Base-by-base conservation (phyloP, 129 eudicot genomes). In the Lactuca sativa region DNA sequence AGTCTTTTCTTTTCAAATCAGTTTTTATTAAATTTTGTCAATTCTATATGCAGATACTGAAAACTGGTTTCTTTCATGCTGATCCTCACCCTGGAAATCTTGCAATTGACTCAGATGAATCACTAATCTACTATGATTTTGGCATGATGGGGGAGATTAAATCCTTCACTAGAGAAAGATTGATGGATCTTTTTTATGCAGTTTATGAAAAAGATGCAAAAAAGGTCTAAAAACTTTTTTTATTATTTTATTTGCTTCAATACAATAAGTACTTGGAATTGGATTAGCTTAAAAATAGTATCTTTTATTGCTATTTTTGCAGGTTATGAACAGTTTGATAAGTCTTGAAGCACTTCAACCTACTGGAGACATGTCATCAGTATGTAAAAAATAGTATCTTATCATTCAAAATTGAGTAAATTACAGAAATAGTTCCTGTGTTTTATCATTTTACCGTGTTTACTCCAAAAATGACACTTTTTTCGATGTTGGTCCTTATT, bases 11-110 rank as follows among this genome's bases (percentile, higher is more conserved):
- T 38, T 41, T 60, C 49, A 47, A 49, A 33, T 69, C 56, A 41
- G 36, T 64, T 47, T 47, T 62, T 8, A 68, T 62, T 32, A 33
- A 51, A 44, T 59, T 66, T 61, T 25, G 30, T 25, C 30, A 25
- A 25, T 25, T 25, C 62, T 70, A 59, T 63, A 7, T 68, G 60
- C 89, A 93, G 99, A 93, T 93, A 69, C 80, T 93, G 56, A 93
- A 75, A 81, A 93, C 99, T 14, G 99, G 99, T 52, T 93, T 93
- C 68, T 93, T 89, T 78, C 99, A 93, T 74, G 99, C 99, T 33
- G 99, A 93, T 77, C 99, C 99, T 72, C 99, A 93, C 70, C 99
- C 99, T 31, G 99, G 99, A 66, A 93, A 93, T 76, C 99, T 93
- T 80, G 99, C 99, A n/a, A 93, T 93, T 69, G 99, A 90, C 68